phyloP scores from a whole-genome alignment of 1,284 basidiomycete species.

The Leucoagaricus sp. region DNA sequence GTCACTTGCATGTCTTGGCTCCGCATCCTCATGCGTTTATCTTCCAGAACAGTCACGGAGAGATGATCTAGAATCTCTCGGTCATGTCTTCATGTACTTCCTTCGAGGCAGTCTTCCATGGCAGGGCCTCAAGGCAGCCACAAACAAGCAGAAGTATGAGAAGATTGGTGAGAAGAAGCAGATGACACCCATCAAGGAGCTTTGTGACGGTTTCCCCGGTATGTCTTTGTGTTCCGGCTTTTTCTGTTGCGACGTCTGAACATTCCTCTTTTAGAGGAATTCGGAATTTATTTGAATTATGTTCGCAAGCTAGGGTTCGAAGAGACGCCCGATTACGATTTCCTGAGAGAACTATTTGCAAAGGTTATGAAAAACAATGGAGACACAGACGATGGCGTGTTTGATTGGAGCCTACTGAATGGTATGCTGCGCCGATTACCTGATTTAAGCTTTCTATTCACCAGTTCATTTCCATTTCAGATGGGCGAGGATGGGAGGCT shows the following conservation, averaged over 20 bases:
- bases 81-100: slow-evolving; percentile 99
- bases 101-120: slow-evolving; percentile 90
- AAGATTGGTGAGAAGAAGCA: slow-evolving; percentile 99
- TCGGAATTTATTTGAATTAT: slow-evolving; percentile 87
- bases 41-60: slow-evolving; percentile 86
- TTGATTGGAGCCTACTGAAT: slow-evolving; percentile 91
- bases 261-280: slow-evolving; percentile 63
- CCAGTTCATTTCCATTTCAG: slow-evolving; percentile 33
- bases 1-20: slow-evolving; percentile 10
- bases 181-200: slow-evolving; percentile 91
- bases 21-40: slow-evolving; percentile 1
- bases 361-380: slow-evolving; percentile 90
- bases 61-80: slow-evolving; percentile 93
- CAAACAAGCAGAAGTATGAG: slow-evolving; percentile 99
- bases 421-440: slow-evolving; percentile 34
- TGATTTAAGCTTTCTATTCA: neutral
- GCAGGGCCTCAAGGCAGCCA: slow-evolving; percentile 96
- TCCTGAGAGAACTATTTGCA: slow-evolving; percentile 87
- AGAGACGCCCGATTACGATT: slow-evolving; percentile 96
- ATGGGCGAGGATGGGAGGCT: slow-evolving; percentile 92
- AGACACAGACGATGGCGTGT: slow-evolving; percentile 86
- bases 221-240: slow-evolving; percentile 13
- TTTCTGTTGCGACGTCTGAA: slow-evolving; percentile 13
- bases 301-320: slow-evolving; percentile 89
- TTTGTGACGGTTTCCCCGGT: slow-evolving; percentile 93